A percentile compares a stretch with the other conserved stretches of the same genome.
phyloP scores from a whole-genome alignment of 352 stramenopile genomes.

The Pythium dissimile region DNA sequence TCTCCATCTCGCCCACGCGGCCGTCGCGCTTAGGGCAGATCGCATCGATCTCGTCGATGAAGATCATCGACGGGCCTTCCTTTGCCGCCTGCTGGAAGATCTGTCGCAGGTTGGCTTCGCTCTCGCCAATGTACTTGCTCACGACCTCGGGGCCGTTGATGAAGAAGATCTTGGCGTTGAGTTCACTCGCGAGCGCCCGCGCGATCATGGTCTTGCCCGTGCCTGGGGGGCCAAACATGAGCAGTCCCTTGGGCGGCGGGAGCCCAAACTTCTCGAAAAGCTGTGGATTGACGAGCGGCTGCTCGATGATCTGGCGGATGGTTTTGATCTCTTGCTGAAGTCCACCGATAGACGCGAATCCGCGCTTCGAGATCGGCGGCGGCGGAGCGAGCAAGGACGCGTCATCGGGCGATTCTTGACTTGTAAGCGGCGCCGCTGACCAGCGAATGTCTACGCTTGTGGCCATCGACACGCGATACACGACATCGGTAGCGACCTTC shows the following conservation, averaged over 20 bases:
- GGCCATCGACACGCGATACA: slow-evolving; percentile 23
- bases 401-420: too few relatives aligned
- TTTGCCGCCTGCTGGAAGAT: slow-evolving; percentile 54
- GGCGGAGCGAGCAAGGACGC: too few relatives aligned
- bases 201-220: slow-evolving; percentile 97
- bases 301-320: slow-evolving; percentile 95
- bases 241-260: slow-evolving; percentile 92
- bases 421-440: neutral
- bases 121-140: slow-evolving; percentile 94
- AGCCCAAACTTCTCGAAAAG: slow-evolving; percentile 93
- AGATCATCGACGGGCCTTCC: slow-evolving; percentile 92
- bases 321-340: slow-evolving; percentile 91
- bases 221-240: slow-evolving; percentile 94
- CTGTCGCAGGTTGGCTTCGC: slow-evolving; percentile 73
- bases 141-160: slow-evolving; percentile 97
- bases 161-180: slow-evolving; percentile 91
- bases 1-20: slow-evolving; percentile 76
- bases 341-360: slow-evolving; percentile 80
- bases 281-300: slow-evolving; percentile 92
- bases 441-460: slow-evolving; percentile 7
- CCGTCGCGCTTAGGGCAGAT: slow-evolving; percentile 94
- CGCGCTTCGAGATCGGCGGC: too few relatives aligned
- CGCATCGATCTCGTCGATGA: slow-evolving; percentile 98
- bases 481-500: neutral
- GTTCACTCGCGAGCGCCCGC: slow-evolving; percentile 88